phyloP scores from a whole-genome alignment of 73 alveolate species.

The Paramecium octaurelia region DNA sequence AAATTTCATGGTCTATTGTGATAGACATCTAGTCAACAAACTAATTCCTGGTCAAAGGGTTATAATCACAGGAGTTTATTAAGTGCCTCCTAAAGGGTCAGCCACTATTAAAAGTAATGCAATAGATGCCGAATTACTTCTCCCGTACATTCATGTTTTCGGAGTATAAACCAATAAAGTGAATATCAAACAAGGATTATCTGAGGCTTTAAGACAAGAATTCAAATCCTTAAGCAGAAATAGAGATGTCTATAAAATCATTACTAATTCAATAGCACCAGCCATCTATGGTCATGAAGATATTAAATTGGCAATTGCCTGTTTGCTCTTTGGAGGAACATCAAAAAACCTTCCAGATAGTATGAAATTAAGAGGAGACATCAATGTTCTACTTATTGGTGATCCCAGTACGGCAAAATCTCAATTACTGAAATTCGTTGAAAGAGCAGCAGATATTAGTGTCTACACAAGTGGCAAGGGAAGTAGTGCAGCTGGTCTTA shows the following conservation, averaged over 20 bases:
- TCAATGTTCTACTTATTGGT: conserved; percentile 98
- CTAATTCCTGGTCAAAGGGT: conserved; percentile 98
- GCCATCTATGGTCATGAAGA: conserved; percentile 95
- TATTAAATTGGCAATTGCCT: conserved; percentile 94
- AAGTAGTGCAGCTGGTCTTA: conserved; percentile 99
- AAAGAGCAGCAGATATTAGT: conserved; percentile 96
- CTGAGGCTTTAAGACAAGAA: conserved; percentile 81
- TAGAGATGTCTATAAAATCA: conserved; percentile 85
- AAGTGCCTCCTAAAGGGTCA: conserved; percentile 75
- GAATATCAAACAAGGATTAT: conserved; percentile 67
- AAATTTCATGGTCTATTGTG: conserved; percentile 87
- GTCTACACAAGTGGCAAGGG: conserved; percentile 99
- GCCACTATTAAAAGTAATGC: conserved; percentile 65
- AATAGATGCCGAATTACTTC: neutral
- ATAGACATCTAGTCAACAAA: conserved; percentile 90
- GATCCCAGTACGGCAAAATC: conserved; percentile 99
- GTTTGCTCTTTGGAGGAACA: conserved; percentile 98
- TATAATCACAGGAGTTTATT: conserved; percentile 88
- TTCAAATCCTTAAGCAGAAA: conserved; percentile 85
- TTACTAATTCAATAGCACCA: conserved; percentile 93
- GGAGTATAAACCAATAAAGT: conserved; percentile 43
- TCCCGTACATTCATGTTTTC: conserved; percentile 42
- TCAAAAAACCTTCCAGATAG: conserved; percentile 97
- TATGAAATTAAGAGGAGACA: conserved; percentile 99
- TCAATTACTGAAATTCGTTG: conserved; percentile 94